Conservation (phyloP, 2,329 filamentous ascomycete genomes). For the Aureobasidium musti region DNA sequence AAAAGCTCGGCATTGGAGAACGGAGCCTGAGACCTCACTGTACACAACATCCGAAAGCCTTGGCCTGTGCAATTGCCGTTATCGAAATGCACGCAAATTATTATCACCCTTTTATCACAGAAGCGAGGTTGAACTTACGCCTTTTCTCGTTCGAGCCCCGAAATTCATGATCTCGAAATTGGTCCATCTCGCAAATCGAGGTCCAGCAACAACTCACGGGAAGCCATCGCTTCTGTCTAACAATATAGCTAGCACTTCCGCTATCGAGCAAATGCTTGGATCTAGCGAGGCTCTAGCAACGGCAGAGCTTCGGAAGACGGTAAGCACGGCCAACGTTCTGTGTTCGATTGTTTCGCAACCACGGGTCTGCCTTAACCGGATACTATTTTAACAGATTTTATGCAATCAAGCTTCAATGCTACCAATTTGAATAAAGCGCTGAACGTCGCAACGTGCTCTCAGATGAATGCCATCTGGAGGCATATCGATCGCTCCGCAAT, state of each 20-base stretch:
- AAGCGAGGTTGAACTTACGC: neutral
- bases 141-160: neutral
- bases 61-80: neutral
- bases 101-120: neutral
- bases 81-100: neutral
- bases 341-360: slow-evolving; percentile 3
- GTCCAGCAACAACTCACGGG: neutral
- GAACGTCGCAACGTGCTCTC: neutral
- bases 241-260: neutral
- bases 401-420: slow-evolving; percentile 2
- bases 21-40: neutral
- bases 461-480: neutral
- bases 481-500: neutral
- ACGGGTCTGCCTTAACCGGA: neutral
- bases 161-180: neutral
- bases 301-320: slow-evolving; percentile 21
- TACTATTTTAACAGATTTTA: neutral
- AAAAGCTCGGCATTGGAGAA: neutral
- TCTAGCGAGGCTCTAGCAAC: neutral
- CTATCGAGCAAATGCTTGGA: neutral
- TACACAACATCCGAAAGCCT: neutral
- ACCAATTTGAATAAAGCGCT: neutral
- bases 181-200: neutral
- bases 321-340: slow-evolving; percentile 23
- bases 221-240: neutral